Percentiles rank a stretch among this genome's conserved stretches.
Evolutionary conservation across 2,329 filamentous ascomycete species (phyloP).

Genomic region (Alternaria sp.): DNA sequence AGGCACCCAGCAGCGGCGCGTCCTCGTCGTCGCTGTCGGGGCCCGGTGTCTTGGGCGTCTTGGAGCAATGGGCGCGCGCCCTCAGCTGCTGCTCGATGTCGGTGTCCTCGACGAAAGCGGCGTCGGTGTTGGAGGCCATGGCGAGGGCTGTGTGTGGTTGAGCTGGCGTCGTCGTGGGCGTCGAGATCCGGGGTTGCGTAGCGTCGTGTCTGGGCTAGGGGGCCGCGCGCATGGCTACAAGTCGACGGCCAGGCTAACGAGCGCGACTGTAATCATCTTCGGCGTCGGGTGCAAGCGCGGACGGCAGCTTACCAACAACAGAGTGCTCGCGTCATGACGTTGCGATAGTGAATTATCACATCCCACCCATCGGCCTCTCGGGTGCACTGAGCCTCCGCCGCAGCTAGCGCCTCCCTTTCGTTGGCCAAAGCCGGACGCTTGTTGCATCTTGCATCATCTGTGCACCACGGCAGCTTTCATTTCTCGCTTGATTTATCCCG

Average conservation of each 20-base stretch:
- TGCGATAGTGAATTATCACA: constrained; percentile 10
- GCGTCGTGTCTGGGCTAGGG: constrained; percentile 10
- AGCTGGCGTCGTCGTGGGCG: neutral
- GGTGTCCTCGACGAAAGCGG: constrained; percentile 36
- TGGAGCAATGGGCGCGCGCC: constrained; percentile 16
- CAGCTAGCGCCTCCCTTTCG: neutral
- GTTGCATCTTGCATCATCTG: neutral
- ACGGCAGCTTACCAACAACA: constrained; percentile 32
- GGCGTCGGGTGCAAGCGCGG: constrained; percentile 11
- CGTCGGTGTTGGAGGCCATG: constrained; percentile 36
- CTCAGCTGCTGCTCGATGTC: constrained; percentile 36
- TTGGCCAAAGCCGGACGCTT: neutral
- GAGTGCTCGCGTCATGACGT: constrained; percentile 24
- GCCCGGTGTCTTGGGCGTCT: constrained; percentile 19
- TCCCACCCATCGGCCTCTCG: neutral
- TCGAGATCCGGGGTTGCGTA: constrained; percentile 9
- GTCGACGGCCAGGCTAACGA: constrained; percentile 7
- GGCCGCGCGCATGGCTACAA: constrained; percentile 25
- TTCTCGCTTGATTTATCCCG: neutral
- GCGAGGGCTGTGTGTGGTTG: neutral
- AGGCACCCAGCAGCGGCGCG: constrained; percentile 32
- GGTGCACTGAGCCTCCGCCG: neutral
- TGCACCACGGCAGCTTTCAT: neutral
- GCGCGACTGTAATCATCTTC: constrained; percentile 12
- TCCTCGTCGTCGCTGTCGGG: constrained; percentile 31